Evolutionary conservation across 2,329 filamentous ascomycete species (phyloP).

Genomic region (Corinectria fuckeliana): DNA sequence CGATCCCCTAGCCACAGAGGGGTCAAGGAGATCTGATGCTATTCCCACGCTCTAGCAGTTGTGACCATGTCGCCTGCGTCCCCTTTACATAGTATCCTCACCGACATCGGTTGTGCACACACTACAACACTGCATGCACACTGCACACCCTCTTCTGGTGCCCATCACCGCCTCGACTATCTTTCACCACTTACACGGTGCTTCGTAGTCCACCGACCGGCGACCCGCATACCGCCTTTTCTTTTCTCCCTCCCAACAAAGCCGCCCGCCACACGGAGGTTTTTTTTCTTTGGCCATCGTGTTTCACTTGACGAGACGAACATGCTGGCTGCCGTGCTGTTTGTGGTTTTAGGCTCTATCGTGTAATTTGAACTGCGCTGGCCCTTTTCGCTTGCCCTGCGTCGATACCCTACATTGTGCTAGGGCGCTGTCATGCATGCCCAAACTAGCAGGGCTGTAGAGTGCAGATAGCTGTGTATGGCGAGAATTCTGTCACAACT

Average conservation of each 20-base stretch:
- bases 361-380: conserved; percentile 13
- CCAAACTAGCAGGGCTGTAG: conserved; percentile 10
- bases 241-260: neutral
- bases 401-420: neutral
- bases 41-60: neutral
- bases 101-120: neutral
- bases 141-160: neutral
- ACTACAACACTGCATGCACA: neutral
- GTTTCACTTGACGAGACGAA: conserved; percentile 11
- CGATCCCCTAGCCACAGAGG: neutral
- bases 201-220: neutral
- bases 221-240: conserved; percentile 19
- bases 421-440: conserved; percentile 10
- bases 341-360: conserved; percentile 12
- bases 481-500: neutral
- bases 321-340: conserved; percentile 20
- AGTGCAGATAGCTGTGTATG: neutral
- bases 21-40: neutral
- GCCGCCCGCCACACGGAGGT: neutral
- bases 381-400: neutral
- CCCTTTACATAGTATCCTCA: neutral
- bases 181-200: neutral
- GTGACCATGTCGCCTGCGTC: neutral
- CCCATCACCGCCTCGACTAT: conserved; percentile 3
- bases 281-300: conserved; percentile 22